phyloP scores from a whole-genome alignment of 2,329 filamentous ascomycete species.

The Aspergillus sp. region DNA sequence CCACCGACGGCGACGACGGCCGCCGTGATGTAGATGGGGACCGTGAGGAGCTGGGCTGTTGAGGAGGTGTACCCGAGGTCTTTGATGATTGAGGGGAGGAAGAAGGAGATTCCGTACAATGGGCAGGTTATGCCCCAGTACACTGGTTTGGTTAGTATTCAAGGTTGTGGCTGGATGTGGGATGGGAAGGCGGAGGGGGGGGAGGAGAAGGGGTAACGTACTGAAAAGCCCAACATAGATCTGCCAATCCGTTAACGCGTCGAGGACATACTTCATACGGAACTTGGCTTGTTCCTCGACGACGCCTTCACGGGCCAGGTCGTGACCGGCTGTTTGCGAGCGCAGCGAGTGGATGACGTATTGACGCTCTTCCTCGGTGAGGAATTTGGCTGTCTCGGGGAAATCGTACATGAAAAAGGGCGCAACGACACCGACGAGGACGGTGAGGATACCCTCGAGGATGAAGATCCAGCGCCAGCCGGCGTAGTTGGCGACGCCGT shows the following conservation, averaged over 20 bases:
- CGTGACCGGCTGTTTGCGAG: slow-evolving; percentile 36
- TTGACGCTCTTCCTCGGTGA: slow-evolving; percentile 45
- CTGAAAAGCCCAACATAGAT: slow-evolving; percentile 45
- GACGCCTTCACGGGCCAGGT: slow-evolving; percentile 26
- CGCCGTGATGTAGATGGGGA: slow-evolving; percentile 47
- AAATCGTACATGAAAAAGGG: slow-evolving; percentile 54
- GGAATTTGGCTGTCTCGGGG: slow-evolving; percentile 49
- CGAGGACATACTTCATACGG: slow-evolving; percentile 44
- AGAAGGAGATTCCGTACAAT: slow-evolving; percentile 48
- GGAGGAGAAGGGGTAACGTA: slow-evolving; percentile 23
- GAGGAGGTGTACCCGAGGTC: slow-evolving; percentile 46
- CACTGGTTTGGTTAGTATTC: slow-evolving; percentile 26
- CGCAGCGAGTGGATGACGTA: slow-evolving; percentile 45
- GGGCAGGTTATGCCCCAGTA: slow-evolving; percentile 50
- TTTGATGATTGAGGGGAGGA: slow-evolving; percentile 48
- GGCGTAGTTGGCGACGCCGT: slow-evolving; percentile 51
- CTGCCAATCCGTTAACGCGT: slow-evolving; percentile 49
- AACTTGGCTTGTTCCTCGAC: slow-evolving; percentile 38
- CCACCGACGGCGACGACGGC: slow-evolving; percentile 44
- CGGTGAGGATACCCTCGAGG: slow-evolving; percentile 53
- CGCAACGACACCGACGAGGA: slow-evolving; percentile 47
- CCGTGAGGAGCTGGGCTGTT: slow-evolving; percentile 46
- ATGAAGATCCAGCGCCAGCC: slow-evolving; percentile 59
- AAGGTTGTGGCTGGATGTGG: neutral
- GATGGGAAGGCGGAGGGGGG: neutral